Base-by-base conservation (phyloP, 768 basidiomycete genomes). In the Pleurotus ostreatus region DNA sequence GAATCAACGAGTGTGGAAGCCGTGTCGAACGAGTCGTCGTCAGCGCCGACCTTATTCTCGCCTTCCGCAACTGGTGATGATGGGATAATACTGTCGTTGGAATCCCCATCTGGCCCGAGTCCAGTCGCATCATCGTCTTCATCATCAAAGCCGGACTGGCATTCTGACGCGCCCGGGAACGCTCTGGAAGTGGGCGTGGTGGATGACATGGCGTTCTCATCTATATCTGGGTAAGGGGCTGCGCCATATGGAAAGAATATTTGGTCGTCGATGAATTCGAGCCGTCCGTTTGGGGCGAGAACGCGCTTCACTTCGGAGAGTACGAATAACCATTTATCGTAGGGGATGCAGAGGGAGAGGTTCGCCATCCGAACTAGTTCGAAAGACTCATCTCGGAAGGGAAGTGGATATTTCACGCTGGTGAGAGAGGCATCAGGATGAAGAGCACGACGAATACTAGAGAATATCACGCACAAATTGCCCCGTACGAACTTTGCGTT, bases 191-290 rank as follows among this genome's bases (percentile, higher is more conserved):
- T 68, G 63, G 59, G 59, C 59, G 65, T 63, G 62, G 68, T 68
- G 0, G 70, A 66, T 34, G 56, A 61, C 40, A 55, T 64, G 57
- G 58, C 59, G 38, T 47, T 34, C n/a, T 23, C 49, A 7, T 22
- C 51, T 8, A 11, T 22, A 41, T 39, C 23, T 8, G 51, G 37
- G 7, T 68, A 45, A 25, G 62, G 61, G 11, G 65, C 51, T 53
- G 69, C 66, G 26, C 77, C 72, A 57, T 81, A 83, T 1, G 88
- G 84, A 62, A 89, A 89, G 60, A 79, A 66, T 34, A 88, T 70
- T 61, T 86, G 71, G 66, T 92, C 89, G 67, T 90, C 87, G 49
- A 92, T 82, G 47, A 91, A 62, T 66, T 93, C 91, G 2, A 92
- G 70, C 7, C 80, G 78, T 3, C 91, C 90, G 13, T 76, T 80